A percentile compares a stretch with the other conserved stretches of the same genome.
These are phyloP conservation scores for Geotrichum australiense DNA, from an alignment of 1,139 yeast genomes.

Conservation along the genomic window DNA sequence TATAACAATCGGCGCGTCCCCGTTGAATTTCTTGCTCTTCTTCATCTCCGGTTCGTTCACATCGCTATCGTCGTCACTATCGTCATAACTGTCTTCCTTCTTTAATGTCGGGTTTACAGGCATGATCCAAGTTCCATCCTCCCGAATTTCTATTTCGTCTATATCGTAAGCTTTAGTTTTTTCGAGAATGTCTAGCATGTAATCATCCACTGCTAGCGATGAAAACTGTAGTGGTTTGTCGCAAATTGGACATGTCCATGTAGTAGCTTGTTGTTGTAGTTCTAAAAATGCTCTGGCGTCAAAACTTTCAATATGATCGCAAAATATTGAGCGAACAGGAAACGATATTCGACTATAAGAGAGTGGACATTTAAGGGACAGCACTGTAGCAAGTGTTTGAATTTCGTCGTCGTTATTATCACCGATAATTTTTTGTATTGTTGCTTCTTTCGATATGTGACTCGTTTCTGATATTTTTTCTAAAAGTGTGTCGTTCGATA, in stretches of 20 bases:
- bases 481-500: conserved; percentile 25
- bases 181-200: conserved; percentile 18
- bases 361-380: conserved; percentile 37
- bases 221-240: conserved; percentile 28
- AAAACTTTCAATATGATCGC: conserved; percentile 39
- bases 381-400: conserved; percentile 32
- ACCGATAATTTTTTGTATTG: conserved; percentile 23
- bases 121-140: conserved; percentile 36
- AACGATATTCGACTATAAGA: conserved; percentile 33
- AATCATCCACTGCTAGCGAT: conserved; percentile 36
- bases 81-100: conserved; percentile 14
- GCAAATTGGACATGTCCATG: conserved; percentile 42
- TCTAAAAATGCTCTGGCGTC: conserved; percentile 36
- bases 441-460: conserved; percentile 28
- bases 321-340: conserved; percentile 36
- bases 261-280: conserved; percentile 39
- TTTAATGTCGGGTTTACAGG: conserved; percentile 17
- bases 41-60: conserved; percentile 42
- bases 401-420: conserved; percentile 36
- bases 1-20: conserved; percentile 46
- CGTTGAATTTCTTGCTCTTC: neutral
- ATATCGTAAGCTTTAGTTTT: conserved; percentile 20
- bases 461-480: conserved; percentile 26
- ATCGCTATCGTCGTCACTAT: conserved; percentile 15
- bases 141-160: conserved; percentile 33